Evolutionary conservation across 2,329 filamentous ascomycete species (phyloP).

Genomic region (Orbilia ellipsospora): DNA sequence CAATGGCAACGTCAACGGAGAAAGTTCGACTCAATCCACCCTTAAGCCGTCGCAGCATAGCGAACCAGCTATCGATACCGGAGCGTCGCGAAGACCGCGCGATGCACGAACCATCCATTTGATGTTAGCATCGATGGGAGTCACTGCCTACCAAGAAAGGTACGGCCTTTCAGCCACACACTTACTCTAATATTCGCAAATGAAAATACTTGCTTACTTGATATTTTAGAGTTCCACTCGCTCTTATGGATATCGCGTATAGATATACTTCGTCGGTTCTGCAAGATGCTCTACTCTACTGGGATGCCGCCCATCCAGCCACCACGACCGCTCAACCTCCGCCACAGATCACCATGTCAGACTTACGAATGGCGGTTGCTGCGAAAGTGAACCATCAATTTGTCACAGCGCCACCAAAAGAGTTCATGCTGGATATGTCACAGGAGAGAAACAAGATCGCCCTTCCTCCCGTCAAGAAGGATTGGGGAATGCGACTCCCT

Average conservation of each 20-base stretch:
- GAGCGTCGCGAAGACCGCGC: slow-evolving; percentile 71
- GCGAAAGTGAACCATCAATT: slow-evolving; percentile 72
- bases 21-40: slow-evolving; percentile 43
- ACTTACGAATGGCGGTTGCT: slow-evolving; percentile 71
- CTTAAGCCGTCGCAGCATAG: slow-evolving; percentile 42
- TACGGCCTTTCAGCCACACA: neutral
- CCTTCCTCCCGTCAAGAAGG: slow-evolving; percentile 72
- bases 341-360: slow-evolving; percentile 68
- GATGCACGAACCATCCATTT: slow-evolving; percentile 83
- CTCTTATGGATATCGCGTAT: slow-evolving; percentile 88
- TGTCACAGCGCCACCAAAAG: slow-evolving; percentile 72
- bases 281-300: slow-evolving; percentile 68
- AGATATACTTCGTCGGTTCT: slow-evolving; percentile 70
- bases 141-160: slow-evolving; percentile 81
- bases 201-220: neutral
- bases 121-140: slow-evolving; percentile 80
- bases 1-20: slow-evolving; percentile 47
- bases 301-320: slow-evolving; percentile 62
- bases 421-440: slow-evolving; percentile 81
- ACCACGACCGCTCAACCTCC: slow-evolving; percentile 63
- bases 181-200: neutral
- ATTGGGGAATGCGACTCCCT: slow-evolving; percentile 75
- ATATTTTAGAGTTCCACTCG: slow-evolving; percentile 72
- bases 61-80: slow-evolving; percentile 59
- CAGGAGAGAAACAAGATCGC: slow-evolving; percentile 75